Evolutionary conservation across 345 rosid genomes (phyloP), one percentile per base, ranked within the genome.

Genomic region (Schrenkiella parvula): DNA sequence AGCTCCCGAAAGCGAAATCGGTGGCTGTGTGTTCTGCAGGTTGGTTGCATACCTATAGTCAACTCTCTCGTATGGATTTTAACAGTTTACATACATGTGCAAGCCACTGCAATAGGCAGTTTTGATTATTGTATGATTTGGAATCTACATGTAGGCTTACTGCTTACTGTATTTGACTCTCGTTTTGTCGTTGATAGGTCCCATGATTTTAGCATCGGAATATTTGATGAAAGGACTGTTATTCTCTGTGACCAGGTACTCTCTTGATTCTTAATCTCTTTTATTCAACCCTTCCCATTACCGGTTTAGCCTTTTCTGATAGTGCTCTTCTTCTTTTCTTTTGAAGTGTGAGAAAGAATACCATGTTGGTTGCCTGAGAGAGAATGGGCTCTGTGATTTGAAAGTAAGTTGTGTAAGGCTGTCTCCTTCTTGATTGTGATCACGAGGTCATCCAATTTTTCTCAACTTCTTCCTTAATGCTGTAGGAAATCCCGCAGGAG

Each of bases 11-110:
- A 68, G 72, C 80, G 98, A 89, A 43, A 82, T 85, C 75, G 99
- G 98, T 54, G 98, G 98, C 64, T 95, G 99, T 82, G 93, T 72
- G 69, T 70, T 95, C 70, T 95, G 99, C 87, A 88, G 99, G 99
- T 95, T 80, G 29, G 82, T 70, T 64, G 60, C 48, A 32, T 68
- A 42, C 38, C 17, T 59, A 29, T 48, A 28, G 42, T 66, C 26
- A 48, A 25, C 5, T 46, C 47, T 55, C 32, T 55, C 14, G 3
- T 35, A 44, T 44, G 19, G 35, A 65, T 25, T 44, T 34, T 26
- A 56, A 46, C 0, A 65, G 66, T 26, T 18, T 31, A 53, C 55
- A 32, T 54, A 8, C 58, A 73, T 56, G 37, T 48, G 46, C 19
- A 31, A 23, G 31, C 28, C 50, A 55, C 51, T 44, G 39, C 70